A percentile compares a stretch with the other conserved stretches of the same genome.
phyloP scores from a whole-genome alignment of 1,139 yeast genomes.

The Geotrichum cucujoidarum region DNA sequence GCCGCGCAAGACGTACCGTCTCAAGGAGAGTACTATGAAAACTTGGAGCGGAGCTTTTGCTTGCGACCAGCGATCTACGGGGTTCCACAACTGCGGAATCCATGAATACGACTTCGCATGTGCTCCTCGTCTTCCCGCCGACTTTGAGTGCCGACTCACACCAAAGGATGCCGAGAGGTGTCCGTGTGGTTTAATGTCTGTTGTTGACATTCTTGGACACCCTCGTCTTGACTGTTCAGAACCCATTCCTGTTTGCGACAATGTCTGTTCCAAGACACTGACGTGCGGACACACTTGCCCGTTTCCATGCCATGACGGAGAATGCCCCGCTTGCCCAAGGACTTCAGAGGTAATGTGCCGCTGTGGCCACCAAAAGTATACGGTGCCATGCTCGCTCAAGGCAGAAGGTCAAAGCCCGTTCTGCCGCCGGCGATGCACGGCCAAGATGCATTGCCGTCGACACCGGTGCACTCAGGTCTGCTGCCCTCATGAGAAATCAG shows the following conservation, averaged over 20 bases:
- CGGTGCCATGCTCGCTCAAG: constrained; percentile 60
- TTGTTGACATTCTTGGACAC: constrained; percentile 39
- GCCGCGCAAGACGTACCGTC: constrained; percentile 8
- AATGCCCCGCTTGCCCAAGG: constrained; percentile 59
- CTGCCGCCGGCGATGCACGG: constrained; percentile 73
- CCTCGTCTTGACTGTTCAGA: constrained; percentile 60
- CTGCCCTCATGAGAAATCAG: constrained; percentile 62
- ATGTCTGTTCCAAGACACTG: constrained; percentile 54
- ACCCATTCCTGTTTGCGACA: constrained; percentile 67
- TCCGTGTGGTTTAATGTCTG: constrained; percentile 63
- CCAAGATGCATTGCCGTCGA: constrained; percentile 71
- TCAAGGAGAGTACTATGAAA: constrained; percentile 22
- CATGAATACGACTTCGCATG: constrained; percentile 59
- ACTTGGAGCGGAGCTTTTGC: constrained; percentile 60
- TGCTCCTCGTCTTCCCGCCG: constrained; percentile 45
- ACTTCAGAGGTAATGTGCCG: constrained; percentile 45
- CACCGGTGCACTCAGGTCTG: constrained; percentile 70
- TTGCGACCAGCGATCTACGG: constrained; percentile 51
- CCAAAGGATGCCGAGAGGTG: constrained; percentile 60
- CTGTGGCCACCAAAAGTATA: constrained; percentile 48
- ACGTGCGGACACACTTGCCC: constrained; percentile 71
- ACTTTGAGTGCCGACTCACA: constrained; percentile 55
- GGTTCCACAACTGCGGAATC: constrained; percentile 57
- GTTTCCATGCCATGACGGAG: constrained; percentile 70
- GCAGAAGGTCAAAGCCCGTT: constrained; percentile 50